These are phyloP conservation scores for Trichophyton mentagrophytes DNA, from an alignment of 2,329 filamentous ascomycete species.

Conservation along the genomic window DNA sequence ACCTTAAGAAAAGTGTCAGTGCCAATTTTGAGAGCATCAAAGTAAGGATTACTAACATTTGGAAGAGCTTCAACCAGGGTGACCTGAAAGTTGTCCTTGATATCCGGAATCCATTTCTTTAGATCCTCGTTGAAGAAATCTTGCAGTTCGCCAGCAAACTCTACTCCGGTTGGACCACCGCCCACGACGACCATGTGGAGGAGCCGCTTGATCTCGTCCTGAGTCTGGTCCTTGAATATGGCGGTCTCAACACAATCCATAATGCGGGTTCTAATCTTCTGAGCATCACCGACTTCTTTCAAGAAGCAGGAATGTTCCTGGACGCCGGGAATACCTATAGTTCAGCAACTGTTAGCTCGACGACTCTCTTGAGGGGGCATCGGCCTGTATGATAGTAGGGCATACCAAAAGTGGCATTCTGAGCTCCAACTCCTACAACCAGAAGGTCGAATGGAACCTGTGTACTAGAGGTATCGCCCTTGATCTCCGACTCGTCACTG, in stretches of 20 bases:
- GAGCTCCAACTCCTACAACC: slow-evolving; percentile 89
- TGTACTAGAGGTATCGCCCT: slow-evolving; percentile 66
- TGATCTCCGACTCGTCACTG: slow-evolving; percentile 84
- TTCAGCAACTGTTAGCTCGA: background rate
- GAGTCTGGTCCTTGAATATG: slow-evolving; percentile 88
- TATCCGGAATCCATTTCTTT: slow-evolving; percentile 94
- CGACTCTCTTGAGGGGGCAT: background rate
- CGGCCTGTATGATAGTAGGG: slow-evolving; percentile 4
- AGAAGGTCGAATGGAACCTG: slow-evolving; percentile 98
- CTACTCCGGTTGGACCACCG: slow-evolving; percentile 90
- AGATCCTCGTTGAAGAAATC: slow-evolving; percentile 98
- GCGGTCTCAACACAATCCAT: slow-evolving; percentile 99
- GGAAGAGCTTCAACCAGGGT: slow-evolving; percentile 95
- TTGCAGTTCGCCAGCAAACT: slow-evolving; percentile 95
- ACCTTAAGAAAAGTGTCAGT: slow-evolving; percentile 32
- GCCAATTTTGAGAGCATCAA: background rate
- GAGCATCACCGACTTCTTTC: slow-evolving; percentile 94
- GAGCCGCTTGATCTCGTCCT: slow-evolving; percentile 80
- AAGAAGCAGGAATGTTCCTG: slow-evolving; percentile 93
- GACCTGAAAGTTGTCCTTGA: slow-evolving; percentile 88
- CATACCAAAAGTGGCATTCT: slow-evolving; percentile 91
- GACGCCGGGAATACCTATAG: slow-evolving; percentile 69
- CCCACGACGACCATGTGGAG: slow-evolving; percentile 96
- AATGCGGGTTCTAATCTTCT: slow-evolving; percentile 93
- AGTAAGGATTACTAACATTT: slow-evolving; percentile 44